Conservation (phyloP, 2,329 filamentous ascomycete species). For the Blastomyces silverae region DNA sequence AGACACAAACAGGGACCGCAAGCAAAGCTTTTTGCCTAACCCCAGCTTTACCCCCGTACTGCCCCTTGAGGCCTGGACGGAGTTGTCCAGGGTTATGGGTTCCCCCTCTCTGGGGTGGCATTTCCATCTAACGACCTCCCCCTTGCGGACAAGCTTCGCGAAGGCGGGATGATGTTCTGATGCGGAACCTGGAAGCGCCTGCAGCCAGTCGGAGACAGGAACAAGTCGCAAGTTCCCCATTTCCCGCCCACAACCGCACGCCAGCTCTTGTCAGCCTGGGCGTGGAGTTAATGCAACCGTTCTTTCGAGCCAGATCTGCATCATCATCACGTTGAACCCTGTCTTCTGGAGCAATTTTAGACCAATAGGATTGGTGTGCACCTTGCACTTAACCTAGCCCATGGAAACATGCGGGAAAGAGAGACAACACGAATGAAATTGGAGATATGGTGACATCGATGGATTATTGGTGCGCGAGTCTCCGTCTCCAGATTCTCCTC, state of each 20-base stretch:
- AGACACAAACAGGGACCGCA: background rate
- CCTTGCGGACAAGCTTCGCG: slow-evolving; percentile 3
- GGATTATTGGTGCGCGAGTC: background rate
- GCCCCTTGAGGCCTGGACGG: background rate
- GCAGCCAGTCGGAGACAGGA: background rate
- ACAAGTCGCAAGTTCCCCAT: background rate
- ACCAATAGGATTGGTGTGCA: background rate
- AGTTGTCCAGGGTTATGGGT: background rate
- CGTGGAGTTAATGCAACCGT: background rate
- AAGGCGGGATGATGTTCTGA: slow-evolving; percentile 4
- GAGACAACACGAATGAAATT: background rate
- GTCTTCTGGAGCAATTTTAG: background rate
- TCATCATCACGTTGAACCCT: background rate
- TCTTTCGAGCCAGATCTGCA: background rate
- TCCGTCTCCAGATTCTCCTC: background rate
- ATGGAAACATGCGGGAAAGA: background rate
- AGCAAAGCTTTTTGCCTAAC: background rate
- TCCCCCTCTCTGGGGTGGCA: slow-evolving; percentile 10
- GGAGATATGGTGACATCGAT: slow-evolving; percentile 11
- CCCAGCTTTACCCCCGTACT: background rate
- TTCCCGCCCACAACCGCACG: slow-evolving; percentile 7
- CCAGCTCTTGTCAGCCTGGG: background rate
- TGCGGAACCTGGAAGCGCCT: background rate
- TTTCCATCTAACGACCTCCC: background rate
- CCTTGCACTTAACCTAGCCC: background rate